A percentile compares a stretch with the other conserved stretches of the same genome.
Evolutionary conservation across 352 stramenopile genomes (phyloP).

Genomic region (Globisporangium ultimum): DNA sequence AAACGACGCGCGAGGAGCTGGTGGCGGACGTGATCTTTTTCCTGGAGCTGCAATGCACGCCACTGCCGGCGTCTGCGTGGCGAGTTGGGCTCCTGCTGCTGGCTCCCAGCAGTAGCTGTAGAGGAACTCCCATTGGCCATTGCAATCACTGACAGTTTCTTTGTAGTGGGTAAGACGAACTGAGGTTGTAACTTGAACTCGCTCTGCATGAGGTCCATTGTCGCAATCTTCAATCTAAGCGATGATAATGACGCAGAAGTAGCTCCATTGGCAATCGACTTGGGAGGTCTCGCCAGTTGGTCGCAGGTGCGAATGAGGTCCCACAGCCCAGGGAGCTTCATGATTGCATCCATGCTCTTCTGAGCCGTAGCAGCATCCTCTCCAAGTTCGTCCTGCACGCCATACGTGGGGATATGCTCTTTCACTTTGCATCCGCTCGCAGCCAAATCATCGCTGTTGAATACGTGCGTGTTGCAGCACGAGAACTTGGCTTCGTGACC

Average conservation of each 20-base stretch:
- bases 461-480: slow-evolving; percentile 45
- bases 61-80: slow-evolving; percentile 32
- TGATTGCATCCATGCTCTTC: slow-evolving; percentile 17
- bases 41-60: slow-evolving; percentile 56
- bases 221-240: not conserved
- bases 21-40: slow-evolving; percentile 55
- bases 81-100: slow-evolving; percentile 8
- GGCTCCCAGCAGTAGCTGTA: slow-evolving; percentile 6
- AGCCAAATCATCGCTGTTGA: slow-evolving; percentile 42
- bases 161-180: not conserved
- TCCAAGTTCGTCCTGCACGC: slow-evolving; percentile 6
- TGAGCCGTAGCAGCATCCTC: slow-evolving; percentile 1
- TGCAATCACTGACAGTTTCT: not conserved
- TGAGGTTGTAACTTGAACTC: not conserved
- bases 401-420: slow-evolving; percentile 28
- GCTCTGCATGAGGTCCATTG: not conserved
- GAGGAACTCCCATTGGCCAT: not conserved
- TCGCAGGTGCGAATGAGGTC: slow-evolving; percentile 25
- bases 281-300: not conserved
- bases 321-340: slow-evolving; percentile 36
- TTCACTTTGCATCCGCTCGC: slow-evolving; percentile 38
- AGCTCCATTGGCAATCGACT: not conserved
- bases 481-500: slow-evolving; percentile 43
- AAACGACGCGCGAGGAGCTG: slow-evolving; percentile 44
- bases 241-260: not conserved